Evolutionary conservation across 768 basidiomycete genomes (phyloP).

Genomic region (Amanita jacksonii): DNA sequence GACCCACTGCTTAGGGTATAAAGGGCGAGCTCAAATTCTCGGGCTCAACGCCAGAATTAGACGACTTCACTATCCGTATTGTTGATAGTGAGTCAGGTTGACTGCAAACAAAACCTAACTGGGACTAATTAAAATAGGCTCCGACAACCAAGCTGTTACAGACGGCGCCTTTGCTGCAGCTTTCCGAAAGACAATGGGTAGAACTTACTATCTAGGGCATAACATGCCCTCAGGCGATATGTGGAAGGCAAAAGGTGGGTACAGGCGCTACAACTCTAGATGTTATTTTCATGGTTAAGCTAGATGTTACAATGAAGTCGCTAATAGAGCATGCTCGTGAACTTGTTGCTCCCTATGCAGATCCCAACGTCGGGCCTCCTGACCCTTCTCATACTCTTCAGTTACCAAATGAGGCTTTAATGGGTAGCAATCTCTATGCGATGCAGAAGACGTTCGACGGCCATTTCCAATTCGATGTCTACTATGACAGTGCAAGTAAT

Average conservation of each 20-base stretch:
- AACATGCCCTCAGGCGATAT: constrained; percentile 50
- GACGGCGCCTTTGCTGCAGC: constrained; percentile 45
- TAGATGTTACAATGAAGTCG: constrained; percentile 57
- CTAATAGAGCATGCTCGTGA: constrained; percentile 50
- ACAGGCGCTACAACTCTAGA: not conserved
- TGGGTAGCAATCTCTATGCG: constrained; percentile 73
- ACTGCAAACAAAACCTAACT: not conserved
- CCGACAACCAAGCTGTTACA: constrained; percentile 47
- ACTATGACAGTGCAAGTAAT: constrained; percentile 70
- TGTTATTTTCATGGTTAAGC: not conserved
- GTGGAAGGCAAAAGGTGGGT: constrained; percentile 80
- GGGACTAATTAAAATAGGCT: constrained; percentile 25
- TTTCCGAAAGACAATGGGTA: constrained; percentile 56
- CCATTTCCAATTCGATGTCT: constrained; percentile 81
- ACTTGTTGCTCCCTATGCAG: constrained; percentile 44
- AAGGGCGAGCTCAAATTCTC: constrained; percentile 58
- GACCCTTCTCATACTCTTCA: constrained; percentile 77
- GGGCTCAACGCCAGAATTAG: constrained; percentile 71
- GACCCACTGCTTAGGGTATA: constrained; percentile 48
- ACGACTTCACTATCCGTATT: constrained; percentile 73
- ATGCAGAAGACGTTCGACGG: constrained; percentile 84
- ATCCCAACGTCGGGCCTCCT: constrained; percentile 39
- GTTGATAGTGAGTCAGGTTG: constrained; percentile 50
- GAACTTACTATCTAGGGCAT: constrained; percentile 61
- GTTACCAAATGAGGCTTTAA: constrained; percentile 63